phyloP scores from a whole-genome alignment of 1,284 basidiomycete species.

The Mycosarcoma mackinlayi region DNA sequence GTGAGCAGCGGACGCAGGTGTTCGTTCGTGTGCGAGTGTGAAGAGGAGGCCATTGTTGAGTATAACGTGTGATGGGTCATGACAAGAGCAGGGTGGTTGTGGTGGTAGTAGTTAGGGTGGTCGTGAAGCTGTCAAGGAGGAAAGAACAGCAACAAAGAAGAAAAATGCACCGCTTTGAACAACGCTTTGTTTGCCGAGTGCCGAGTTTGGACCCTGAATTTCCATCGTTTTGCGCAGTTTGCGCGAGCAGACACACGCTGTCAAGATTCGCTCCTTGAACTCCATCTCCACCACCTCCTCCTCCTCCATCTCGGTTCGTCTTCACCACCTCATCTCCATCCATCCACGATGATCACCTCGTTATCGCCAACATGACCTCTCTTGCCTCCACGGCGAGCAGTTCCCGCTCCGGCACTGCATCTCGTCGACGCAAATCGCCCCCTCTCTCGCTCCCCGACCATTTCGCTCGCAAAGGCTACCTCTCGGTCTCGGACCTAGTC shows the following conservation, averaged over 20 bases:
- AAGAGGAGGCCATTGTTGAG: too few species aligned
- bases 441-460: slow-evolving; percentile 41
- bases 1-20: slow-evolving; percentile 25
- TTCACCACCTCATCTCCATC: background rate
- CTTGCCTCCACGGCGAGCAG: background rate
- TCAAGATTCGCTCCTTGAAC: too few species aligned
- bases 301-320: background rate
- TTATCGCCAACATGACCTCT: background rate
- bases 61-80: background rate
- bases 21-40: too few species aligned
- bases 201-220: background rate
- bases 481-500: slow-evolving; percentile 63
- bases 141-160: background rate
- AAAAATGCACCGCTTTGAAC: background rate
- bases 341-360: background rate
- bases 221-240: background rate
- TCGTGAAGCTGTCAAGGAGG: background rate
- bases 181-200: background rate
- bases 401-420: background rate
- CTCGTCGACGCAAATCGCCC: slow-evolving; percentile 1
- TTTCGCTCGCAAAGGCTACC: slow-evolving; percentile 40
- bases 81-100: too few species aligned
- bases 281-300: too few species aligned
- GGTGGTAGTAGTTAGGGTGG: too few species aligned
- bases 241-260: too few species aligned